Evolutionary conservation across 352 stramenopile species (phyloP).

Genomic region (Elongisporangium senticosum): DNA sequence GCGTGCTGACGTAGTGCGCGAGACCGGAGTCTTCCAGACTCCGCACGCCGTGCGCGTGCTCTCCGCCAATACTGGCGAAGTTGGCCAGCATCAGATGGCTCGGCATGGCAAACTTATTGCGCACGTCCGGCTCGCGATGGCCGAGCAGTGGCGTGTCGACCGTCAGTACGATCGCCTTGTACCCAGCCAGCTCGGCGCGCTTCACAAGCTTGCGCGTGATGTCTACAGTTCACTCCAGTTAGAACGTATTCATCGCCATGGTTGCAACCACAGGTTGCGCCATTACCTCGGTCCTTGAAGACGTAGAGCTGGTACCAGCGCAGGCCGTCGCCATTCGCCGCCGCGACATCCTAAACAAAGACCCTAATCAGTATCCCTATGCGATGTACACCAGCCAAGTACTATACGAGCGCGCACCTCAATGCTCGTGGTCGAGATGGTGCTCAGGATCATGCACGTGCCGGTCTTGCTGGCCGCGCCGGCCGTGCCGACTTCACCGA

Average conservation of each 20-base stretch:
- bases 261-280: too few relatives aligned
- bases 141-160: slow-evolving; percentile 96
- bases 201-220: slow-evolving; percentile 89
- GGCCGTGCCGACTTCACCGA: slow-evolving; percentile 88
- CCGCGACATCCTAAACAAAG: slow-evolving; percentile 32
- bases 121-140: slow-evolving; percentile 93
- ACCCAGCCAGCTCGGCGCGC: slow-evolving; percentile 90
- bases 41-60: slow-evolving; percentile 57
- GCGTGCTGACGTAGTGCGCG: slow-evolving; percentile 60
- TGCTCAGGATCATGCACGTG: slow-evolving; percentile 91
- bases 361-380: neutral
- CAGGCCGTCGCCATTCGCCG: slow-evolving; percentile 66
- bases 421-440: slow-evolving; percentile 89
- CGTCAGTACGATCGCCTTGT: slow-evolving; percentile 93
- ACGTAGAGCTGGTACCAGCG: slow-evolving; percentile 97
- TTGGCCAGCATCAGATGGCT: slow-evolving; percentile 57
- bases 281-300: slow-evolving; percentile 85
- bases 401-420: slow-evolving; percentile 34
- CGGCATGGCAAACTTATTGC: slow-evolving; percentile 88
- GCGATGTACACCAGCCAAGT: neutral
- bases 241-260: neutral
- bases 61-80: slow-evolving; percentile 36
- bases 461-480: slow-evolving; percentile 77
- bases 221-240: slow-evolving; percentile 44
- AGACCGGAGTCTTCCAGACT: slow-evolving; percentile 46